Evolutionary conservation across 164 flowering plant species (phyloP).

Genomic region (Litsea cubeba): DNA sequence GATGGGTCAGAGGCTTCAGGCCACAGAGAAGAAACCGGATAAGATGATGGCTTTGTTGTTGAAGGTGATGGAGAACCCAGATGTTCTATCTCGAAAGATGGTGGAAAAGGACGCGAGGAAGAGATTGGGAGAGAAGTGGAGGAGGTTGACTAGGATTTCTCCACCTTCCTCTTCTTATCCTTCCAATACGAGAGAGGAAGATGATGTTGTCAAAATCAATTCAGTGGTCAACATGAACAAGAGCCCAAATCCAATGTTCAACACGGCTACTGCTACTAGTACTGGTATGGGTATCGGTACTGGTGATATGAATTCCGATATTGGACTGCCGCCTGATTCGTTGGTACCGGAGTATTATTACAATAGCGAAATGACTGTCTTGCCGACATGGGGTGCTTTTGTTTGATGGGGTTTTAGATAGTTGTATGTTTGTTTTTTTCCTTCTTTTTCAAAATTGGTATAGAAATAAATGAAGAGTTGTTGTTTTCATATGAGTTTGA

Average conservation of each 20-base stretch:
- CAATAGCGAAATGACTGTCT: no score
- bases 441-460: no score
- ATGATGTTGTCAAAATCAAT: background rate
- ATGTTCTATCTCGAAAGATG: conserved; percentile 47
- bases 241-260: background rate
- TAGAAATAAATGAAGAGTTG: no score
- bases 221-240: background rate
- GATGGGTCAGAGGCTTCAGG: conserved; percentile 60
- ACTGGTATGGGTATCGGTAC: background rate
- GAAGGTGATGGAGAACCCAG: conserved; percentile 70
- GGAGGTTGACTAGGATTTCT: conserved; percentile 23
- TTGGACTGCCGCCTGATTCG: no score
- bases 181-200: background rate
- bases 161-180: conserved; percentile 8
- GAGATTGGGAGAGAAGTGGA: conserved; percentile 29
- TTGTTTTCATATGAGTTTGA: no score
- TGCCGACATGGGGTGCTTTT: no score
- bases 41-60: conserved; percentile 90
- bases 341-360: no score
- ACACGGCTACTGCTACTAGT: background rate
- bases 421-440: no score
- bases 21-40: conserved; percentile 69
- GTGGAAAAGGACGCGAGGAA: conserved; percentile 27
- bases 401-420: no score
- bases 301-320: background rate